Base-by-base conservation (phyloP, 805 yeast species). In the Aciculoconidium aculeatum region DNA sequence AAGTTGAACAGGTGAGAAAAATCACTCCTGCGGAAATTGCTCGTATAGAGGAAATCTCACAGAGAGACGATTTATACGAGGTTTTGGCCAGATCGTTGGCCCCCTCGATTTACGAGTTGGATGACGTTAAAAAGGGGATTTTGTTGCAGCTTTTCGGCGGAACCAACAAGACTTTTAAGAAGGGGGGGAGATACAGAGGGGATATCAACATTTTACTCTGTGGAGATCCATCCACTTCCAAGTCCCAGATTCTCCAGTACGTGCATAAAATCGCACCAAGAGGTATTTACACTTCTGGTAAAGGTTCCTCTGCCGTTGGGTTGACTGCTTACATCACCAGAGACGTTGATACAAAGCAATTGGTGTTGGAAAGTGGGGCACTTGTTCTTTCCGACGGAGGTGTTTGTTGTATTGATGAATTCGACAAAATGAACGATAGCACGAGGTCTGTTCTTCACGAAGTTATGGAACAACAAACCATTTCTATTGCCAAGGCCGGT, bases 381-480 rank as follows among this genome's bases (percentile, higher is more conserved):
- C 68, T 92, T 40, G 97, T 92, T 9, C 66, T 92, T 24, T 85
- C 96, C 7, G 98, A 92, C 58, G 97, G 97, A 35, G 98, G 98
- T 69, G 79, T 92, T 23, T 92, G 98, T 64, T 92, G 98, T 61
- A 92, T 92, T 53, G 98, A 92, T 65, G 98, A 92, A 66, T 92
- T 90, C 51, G 98, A 92, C 61, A 92, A 92, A 59, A 92, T 92
- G 98, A 74, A 81, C 31, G 97, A 92, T 44, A 63, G 94, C 2
- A 90, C 97, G 0, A 68, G 97, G 48, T 86, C 96, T 6, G 97
- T 92, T 7, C 65, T 92, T 31, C 98, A 92, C 54, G 98, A 92
- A 67, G 98, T 92, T 7, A 92, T 92, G 98, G 98, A 92, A 63
- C 98, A 92, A 55, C 98, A 92, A 57, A 92, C 98, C 1, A 92